A percentile compares a stretch with the other conserved stretches of the same genome.
Conservation (phyloP, 768 basidiomycete genomes). For the Multifurca ochricompacta region DNA sequence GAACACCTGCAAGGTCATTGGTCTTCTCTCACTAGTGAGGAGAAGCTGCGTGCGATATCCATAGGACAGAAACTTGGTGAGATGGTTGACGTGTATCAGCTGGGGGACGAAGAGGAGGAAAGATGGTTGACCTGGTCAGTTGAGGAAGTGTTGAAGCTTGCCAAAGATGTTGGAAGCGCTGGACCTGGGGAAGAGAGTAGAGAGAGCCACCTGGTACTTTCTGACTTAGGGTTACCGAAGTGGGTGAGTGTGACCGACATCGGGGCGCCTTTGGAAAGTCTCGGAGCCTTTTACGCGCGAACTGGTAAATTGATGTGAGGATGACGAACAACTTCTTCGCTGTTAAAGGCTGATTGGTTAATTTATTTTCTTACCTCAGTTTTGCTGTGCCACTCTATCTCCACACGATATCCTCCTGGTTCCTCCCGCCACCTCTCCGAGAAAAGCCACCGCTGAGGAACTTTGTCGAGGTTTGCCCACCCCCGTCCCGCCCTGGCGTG, state of each 20-base stretch:
- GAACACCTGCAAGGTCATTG: constrained; percentile 23
- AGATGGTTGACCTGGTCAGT: constrained; percentile 38
- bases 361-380: constrained; percentile 28
- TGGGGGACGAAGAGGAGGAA: constrained; percentile 34
- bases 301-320: constrained; percentile 50
- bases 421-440: constrained; percentile 29
- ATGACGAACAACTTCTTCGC: background rate
- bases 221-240: constrained; percentile 47
- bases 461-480: constrained; percentile 46
- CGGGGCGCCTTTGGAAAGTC: constrained; percentile 59
- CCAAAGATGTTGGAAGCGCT: constrained; percentile 29
- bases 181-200: constrained; percentile 4
- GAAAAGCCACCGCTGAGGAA: constrained; percentile 35
- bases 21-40: constrained; percentile 27
- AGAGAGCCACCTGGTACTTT: constrained; percentile 20
- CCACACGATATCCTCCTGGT: constrained; percentile 57
- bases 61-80: constrained; percentile 41
- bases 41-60: constrained; percentile 38
- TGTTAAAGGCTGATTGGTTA: constrained; percentile 13
- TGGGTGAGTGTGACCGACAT: constrained; percentile 57
- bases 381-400: constrained; percentile 60
- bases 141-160: constrained; percentile 34
- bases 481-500: background rate
- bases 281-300: constrained; percentile 53
- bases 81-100: constrained; percentile 30